Evolutionary conservation across 495 filamentous ascomycete species (phyloP), one percentile per base, ranked within the genome.

Genomic region (Penicillium bovifimosum): DNA sequence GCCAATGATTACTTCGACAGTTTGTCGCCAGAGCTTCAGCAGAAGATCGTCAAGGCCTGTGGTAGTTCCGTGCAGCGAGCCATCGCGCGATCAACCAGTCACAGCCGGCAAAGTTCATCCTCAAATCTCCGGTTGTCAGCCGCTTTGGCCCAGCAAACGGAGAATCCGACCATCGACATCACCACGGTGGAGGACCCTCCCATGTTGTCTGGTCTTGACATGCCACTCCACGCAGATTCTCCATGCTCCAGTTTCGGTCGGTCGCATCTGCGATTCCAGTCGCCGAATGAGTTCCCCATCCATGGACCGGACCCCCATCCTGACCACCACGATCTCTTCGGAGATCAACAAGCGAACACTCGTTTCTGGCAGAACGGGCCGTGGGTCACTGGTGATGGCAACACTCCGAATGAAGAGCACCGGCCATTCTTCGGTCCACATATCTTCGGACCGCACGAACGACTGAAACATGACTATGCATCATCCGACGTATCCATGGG

Each of bases 291-390:
- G 34, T 75, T 75, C 50, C 64, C 62, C 52, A 65, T 54, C 47
- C 73, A 76, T 47, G 73, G 69, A 6, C 61, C 65, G 1, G 70
- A 73, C 49, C 54, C 56, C 7, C 70, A 74, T 39, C 69, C 72
- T 1, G 73, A 76, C 51, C 73, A 76, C 43, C 72, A 76, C 45
- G 73, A 76, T 60, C 65, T 76, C 3, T 76, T 76, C 41, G 73
- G 73, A 8, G 73, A 76, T 45, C 73, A 75, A 29, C 73, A 76
- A 56, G 73, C 72, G 42, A 76, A 76, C 44, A 76, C 72, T 11
- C 68, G 73, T 14, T 76, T 76, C 57, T 76, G 73, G 73, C 72
- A 75, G 44, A 68, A 76, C 47, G 71, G 71, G 31, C 73, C 73
- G 5, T 76, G 73, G 73, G 66, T 63, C 10, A 72, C 68, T 17